Conservation (phyloP, 257 asterid species). For the Galeopsis tetrahit region DNA sequence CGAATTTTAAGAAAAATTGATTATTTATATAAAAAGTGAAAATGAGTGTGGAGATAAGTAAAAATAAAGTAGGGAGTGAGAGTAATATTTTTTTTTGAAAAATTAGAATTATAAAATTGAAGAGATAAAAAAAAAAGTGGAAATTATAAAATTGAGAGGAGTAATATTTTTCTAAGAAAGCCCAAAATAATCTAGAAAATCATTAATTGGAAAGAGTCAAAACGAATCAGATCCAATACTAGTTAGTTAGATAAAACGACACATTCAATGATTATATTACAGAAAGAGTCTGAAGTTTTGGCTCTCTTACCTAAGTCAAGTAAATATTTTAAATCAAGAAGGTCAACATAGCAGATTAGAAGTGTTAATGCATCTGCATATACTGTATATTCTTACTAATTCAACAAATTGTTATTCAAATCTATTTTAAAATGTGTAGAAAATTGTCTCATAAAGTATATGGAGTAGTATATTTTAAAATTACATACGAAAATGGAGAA, state of each 20-base stretch:
- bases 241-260: not conserved
- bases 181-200: not conserved
- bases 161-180: not conserved
- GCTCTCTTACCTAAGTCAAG: constrained; percentile 8
- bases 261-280: not conserved
- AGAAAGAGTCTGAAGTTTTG: not conserved
- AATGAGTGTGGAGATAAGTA: too few species aligned
- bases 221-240: not conserved
- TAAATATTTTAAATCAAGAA: not conserved
- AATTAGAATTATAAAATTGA: too few species aligned
- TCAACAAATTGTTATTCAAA: not conserved
- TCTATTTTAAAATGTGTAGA: not conserved
- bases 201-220: not conserved
- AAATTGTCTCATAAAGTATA: too few species aligned
- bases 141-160: too few species aligned
- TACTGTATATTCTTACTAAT: not conserved
- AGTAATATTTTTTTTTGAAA: too few species aligned
- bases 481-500: too few species aligned
- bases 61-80: too few species aligned
- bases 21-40: too few species aligned
- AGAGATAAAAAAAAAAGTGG: too few species aligned
- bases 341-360: not conserved
- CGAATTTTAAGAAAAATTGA: too few species aligned
- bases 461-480: too few species aligned
- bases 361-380: not conserved